A percentile compares a stretch with the other conserved stretches of the same genome.
Evolutionary conservation across 2,329 filamentous ascomycete species (phyloP).

Genomic region (Paraphoma sp.): DNA sequence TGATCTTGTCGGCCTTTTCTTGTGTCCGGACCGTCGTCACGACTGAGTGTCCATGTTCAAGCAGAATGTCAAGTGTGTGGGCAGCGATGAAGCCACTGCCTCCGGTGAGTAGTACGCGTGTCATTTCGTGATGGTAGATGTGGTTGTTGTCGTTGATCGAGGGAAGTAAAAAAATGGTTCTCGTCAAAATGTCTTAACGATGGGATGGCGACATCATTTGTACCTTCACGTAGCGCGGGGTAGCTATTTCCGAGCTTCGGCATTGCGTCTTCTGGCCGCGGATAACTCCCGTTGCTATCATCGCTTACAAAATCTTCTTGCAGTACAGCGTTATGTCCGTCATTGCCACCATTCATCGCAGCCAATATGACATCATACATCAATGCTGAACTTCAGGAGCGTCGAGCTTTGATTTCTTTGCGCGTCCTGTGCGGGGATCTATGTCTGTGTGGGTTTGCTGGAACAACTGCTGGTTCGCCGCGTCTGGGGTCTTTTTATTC

Average conservation of each 20-base stretch:
- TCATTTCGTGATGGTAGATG: slow-evolving; percentile 31
- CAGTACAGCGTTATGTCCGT: slow-evolving; percentile 14
- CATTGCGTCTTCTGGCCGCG: slow-evolving; percentile 10
- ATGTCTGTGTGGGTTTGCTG: slow-evolving; percentile 9
- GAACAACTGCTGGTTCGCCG: slow-evolving; percentile 20
- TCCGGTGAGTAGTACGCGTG: slow-evolving; percentile 53
- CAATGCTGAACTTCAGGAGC: slow-evolving; percentile 13
- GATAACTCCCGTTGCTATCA: slow-evolving; percentile 2
- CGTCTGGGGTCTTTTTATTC: slow-evolving; percentile 12
- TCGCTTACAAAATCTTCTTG: slow-evolving; percentile 14
- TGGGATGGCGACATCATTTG: slow-evolving; percentile 14
- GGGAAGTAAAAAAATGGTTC: neutral
- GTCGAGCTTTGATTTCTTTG: slow-evolving; percentile 7
- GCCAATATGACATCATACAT: slow-evolving; percentile 17
- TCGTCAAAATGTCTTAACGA: neutral
- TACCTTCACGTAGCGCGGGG: slow-evolving; percentile 22
- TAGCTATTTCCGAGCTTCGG: slow-evolving; percentile 16
- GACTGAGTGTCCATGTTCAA: slow-evolving; percentile 64
- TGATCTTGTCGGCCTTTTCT: slow-evolving; percentile 67
- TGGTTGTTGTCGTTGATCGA: neutral
- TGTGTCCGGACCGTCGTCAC: slow-evolving; percentile 69
- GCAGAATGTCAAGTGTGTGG: slow-evolving; percentile 66
- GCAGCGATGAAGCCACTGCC: slow-evolving; percentile 71
- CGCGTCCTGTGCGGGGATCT: slow-evolving; percentile 5
- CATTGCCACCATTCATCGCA: neutral